Evolutionary conservation across 352 stramenopile species (phyloP).

Genomic region (Phytopythium delawarense): DNA sequence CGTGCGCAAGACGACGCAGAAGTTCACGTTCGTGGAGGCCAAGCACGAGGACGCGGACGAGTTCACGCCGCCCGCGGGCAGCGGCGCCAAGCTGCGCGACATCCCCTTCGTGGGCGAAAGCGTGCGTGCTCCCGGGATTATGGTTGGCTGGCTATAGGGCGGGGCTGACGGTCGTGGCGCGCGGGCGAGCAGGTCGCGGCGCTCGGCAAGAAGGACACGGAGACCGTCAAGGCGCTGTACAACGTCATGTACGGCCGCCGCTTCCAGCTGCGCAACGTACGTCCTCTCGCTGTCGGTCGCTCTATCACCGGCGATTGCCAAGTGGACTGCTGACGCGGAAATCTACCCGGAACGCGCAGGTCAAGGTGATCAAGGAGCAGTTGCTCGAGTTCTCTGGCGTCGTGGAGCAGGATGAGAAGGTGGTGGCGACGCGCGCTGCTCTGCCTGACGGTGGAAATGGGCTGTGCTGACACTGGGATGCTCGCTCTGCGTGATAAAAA

Average conservation of each 20-base stretch:
- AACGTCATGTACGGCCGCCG: slow-evolving; percentile 71
- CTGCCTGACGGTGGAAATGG: neutral
- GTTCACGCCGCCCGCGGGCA: slow-evolving; percentile 54
- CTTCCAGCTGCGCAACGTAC: slow-evolving; percentile 78
- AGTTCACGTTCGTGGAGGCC: slow-evolving; percentile 50
- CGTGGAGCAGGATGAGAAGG: slow-evolving; percentile 61
- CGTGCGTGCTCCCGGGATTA: slow-evolving; percentile 16
- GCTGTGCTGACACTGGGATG: neutral
- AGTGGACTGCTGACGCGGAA: neutral
- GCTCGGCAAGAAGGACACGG: slow-evolving; percentile 65
- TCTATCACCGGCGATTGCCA: neutral
- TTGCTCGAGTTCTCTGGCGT: slow-evolving; percentile 75
- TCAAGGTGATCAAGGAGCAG: slow-evolving; percentile 79
- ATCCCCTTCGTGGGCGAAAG: slow-evolving; percentile 51
- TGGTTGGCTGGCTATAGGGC: neutral
- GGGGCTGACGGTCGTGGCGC: neutral
- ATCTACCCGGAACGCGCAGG: slow-evolving; percentile 20
- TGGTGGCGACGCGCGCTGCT: slow-evolving; percentile 16
- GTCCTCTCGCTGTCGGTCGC: slow-evolving; percentile 3
- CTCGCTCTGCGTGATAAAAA: slow-evolving; percentile 1
- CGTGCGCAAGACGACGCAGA: slow-evolving; percentile 61
- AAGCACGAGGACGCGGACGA: slow-evolving; percentile 53
- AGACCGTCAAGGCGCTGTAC: slow-evolving; percentile 80
- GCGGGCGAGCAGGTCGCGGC: slow-evolving; percentile 37
- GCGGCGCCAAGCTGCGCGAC: slow-evolving; percentile 55